phyloP scores from a whole-genome alignment of 192 early-diverging fungal genomes.

The Podila verticillata region DNA sequence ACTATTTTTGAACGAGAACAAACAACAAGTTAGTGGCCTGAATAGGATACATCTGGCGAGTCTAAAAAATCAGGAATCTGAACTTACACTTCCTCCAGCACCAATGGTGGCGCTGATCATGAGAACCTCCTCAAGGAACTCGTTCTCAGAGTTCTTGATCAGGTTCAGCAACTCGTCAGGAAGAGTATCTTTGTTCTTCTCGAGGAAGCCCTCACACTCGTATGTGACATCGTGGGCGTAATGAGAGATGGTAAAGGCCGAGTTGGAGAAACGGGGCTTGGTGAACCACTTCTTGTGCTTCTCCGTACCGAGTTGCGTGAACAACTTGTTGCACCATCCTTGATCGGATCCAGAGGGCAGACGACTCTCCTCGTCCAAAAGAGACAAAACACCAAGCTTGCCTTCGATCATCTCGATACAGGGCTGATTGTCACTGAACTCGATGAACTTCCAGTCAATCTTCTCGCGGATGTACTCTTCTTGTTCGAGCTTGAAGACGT shows the following conservation, averaged over 20 bases:
- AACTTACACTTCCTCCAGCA: slow-evolving; percentile 50
- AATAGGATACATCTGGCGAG: background rate
- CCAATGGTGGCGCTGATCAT: slow-evolving; percentile 38
- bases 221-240: slow-evolving; percentile 96
- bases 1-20: slow-evolving; percentile 8
- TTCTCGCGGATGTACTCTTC: slow-evolving; percentile 97
- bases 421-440: slow-evolving; percentile 98
- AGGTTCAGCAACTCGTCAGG: slow-evolving; percentile 89
- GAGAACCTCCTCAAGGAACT: slow-evolving; percentile 85
- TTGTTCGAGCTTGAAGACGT: slow-evolving; percentile 99
- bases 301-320: slow-evolving; percentile 79
- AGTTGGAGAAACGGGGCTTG: slow-evolving; percentile 91
- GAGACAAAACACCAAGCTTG: slow-evolving; percentile 90
- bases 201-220: slow-evolving; percentile 95
- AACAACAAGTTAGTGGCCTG: background rate
- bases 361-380: slow-evolving; percentile 89
- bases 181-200: slow-evolving; percentile 99
- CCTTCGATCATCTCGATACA: slow-evolving; percentile 99
- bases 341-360: slow-evolving; percentile 89
- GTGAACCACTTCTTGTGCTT: slow-evolving; percentile 81
- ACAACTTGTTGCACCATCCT: slow-evolving; percentile 90
- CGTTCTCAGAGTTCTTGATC: slow-evolving; percentile 79
- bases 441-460: slow-evolving; percentile 98
- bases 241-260: slow-evolving; percentile 92
- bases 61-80: background rate